Evolutionary conservation across 148 eudicot genomes (phyloP).

Genomic region (Camellia granthamiana): DNA sequence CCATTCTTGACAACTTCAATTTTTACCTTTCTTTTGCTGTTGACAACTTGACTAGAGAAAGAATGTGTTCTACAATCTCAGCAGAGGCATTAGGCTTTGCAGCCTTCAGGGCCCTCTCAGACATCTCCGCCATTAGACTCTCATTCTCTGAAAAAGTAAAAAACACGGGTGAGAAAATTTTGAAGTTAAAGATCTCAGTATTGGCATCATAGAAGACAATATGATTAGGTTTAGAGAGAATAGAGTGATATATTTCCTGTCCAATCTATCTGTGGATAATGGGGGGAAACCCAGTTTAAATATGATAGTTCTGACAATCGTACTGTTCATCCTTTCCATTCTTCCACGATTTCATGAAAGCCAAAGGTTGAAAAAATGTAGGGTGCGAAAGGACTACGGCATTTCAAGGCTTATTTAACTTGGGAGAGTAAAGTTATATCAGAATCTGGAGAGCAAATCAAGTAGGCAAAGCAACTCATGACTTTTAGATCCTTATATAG

Average conservation of each 20-base stretch:
- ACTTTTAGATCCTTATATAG: not conserved
- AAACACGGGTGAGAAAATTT: not conserved
- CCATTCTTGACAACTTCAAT: not conserved
- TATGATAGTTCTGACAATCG: too few species aligned
- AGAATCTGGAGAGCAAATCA: not conserved
- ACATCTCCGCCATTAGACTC: constrained; percentile 42
- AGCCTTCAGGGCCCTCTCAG: constrained; percentile 52
- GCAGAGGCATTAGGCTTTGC: constrained; percentile 58
- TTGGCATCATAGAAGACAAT: not conserved
- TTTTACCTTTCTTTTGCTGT: not conserved
- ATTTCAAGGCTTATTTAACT: not conserved
- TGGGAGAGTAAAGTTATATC: not conserved
- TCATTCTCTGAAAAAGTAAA: constrained; percentile 41
- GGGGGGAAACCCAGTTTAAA: too few species aligned
- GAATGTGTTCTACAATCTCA: constrained; percentile 43
- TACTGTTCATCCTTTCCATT: too few species aligned
- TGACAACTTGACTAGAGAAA: constrained; percentile 24
- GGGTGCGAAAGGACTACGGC: not conserved
- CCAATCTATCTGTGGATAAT: too few species aligned
- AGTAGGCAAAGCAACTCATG: not conserved
- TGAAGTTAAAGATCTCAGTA: not conserved
- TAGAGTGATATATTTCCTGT: too few species aligned
- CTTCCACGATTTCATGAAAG: too few species aligned
- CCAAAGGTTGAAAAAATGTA: not conserved
- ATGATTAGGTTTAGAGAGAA: not conserved